Evolutionary conservation across 176 grass and related monocot species (phyloP), one percentile per base, ranked within the genome.

Genomic region (Hyparrhenia diplandra): DNA sequence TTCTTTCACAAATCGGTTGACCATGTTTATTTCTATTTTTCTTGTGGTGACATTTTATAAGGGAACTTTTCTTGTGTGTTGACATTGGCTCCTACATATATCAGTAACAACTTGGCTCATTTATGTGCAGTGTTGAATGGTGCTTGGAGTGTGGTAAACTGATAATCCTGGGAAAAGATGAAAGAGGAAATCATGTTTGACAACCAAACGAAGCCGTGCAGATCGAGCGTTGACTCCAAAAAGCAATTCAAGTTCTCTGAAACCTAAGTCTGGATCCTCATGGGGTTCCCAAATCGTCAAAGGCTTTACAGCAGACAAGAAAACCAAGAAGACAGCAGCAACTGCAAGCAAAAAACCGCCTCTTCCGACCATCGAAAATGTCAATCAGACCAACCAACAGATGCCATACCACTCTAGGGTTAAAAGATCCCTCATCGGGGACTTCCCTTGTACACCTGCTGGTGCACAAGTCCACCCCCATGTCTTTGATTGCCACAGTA

Each of bases 271-370:
- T 72, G 86, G 88, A 47, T 95, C 96, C 6, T 99, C 90, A 52
- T 99, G 96, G 96, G 96, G 96, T 69, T 99, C 96, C n/a, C 92
- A 95, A 14, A 93, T 99, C 84, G 96, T 99, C 43, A 93, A 88
- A 80, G 96, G 96, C 12, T 93, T 99, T 74, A 92, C 93, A 36
- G 45, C 90, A 52, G 96, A 99, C 78, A 99, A 93, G 79, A 99
- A 95, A 82, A 88, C 86, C 75, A 99, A 99, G 73, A 88, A 88
- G 73, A 84, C 85, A 67, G 67, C 85, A 58, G 71, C 89, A 51
- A n/a, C 74, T 70, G 74, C 79, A 45, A 84, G 69, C 85, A 99
- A 99, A 87, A 95, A 47, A n/a, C 90, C 87, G 28, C 90, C 92
- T 67, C 69, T 87, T 71, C 80, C 36, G 77, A 40, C n/a, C 64